phyloP scores from a whole-genome alignment of 2,329 filamentous ascomycete species.

The Verticillium nonalfalfae region DNA sequence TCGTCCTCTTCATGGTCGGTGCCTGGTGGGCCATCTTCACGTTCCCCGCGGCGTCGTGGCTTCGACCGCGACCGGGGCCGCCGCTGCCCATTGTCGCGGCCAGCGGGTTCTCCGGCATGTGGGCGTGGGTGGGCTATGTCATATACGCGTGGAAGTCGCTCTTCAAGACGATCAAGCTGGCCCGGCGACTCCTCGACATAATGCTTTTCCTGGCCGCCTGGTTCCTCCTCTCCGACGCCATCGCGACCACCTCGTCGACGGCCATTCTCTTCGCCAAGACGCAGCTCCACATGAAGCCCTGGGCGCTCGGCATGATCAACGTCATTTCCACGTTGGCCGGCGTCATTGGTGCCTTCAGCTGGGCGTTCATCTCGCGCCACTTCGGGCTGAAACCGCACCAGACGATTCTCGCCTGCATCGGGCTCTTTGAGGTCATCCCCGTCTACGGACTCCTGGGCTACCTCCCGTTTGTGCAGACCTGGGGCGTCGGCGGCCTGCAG shows the following conservation, averaged over 20 bases:
- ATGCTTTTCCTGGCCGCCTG: constrained; percentile 78
- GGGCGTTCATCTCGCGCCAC: constrained; percentile 69
- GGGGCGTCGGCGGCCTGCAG: constrained; percentile 80
- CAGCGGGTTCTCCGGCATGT: constrained; percentile 27
- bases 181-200: constrained; percentile 66
- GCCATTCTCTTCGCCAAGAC: constrained; percentile 96
- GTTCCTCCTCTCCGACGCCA: constrained; percentile 91
- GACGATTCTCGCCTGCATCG: constrained; percentile 88
- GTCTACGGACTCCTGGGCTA: constrained; percentile 87
- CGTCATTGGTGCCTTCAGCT: constrained; percentile 82
- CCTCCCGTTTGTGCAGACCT: constrained; percentile 67
- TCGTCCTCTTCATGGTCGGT: constrained; percentile 83
- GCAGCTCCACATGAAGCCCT: constrained; percentile 80
- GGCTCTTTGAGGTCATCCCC: constrained; percentile 85
- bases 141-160: constrained; percentile 81
- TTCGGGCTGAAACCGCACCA: constrained; percentile 71
- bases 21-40: constrained; percentile 92
- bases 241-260: constrained; percentile 90
- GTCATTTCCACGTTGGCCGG: constrained; percentile 83
- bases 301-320: constrained; percentile 85
- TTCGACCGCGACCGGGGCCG: constrained; percentile 83
- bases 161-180: constrained; percentile 71
- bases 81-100: constrained; percentile 48
- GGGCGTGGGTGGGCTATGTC: constrained; percentile 64
- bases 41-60: constrained; percentile 79